phyloP scores from a whole-genome alignment of 2,329 filamentous ascomycete species.

The Macrophomina tecta region DNA sequence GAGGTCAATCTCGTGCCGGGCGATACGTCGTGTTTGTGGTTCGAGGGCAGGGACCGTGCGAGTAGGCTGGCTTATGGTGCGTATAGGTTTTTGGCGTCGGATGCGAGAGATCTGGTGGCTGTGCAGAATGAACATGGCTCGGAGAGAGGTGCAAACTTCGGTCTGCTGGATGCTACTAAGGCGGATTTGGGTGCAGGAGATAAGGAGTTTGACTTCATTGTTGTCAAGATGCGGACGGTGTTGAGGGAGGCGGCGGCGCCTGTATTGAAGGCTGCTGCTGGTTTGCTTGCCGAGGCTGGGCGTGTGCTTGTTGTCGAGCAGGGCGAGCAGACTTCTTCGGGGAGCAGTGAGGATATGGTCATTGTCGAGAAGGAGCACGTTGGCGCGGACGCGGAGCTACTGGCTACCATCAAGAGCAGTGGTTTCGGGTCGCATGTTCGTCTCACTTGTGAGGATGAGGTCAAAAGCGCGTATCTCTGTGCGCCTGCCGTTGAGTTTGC shows the following conservation, averaged over 20 bases:
- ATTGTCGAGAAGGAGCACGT: background rate
- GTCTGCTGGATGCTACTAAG: slow-evolving; percentile 37
- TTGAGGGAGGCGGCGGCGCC: background rate
- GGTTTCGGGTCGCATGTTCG: background rate
- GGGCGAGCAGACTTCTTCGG: background rate
- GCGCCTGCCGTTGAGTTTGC: background rate
- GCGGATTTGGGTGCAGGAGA: slow-evolving; percentile 28
- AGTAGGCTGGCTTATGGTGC: background rate
- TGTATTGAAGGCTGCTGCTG: background rate
- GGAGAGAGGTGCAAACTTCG: slow-evolving; percentile 28
- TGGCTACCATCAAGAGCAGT: background rate
- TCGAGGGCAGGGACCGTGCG: background rate
- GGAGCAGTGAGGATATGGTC: background rate
- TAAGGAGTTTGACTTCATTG: background rate
- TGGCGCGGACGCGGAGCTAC: background rate
- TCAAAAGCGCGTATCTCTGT: background rate
- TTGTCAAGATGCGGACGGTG: background rate
- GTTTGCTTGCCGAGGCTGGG: background rate
- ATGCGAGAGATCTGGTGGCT: slow-evolving; percentile 2
- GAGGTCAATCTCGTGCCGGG: slow-evolving; percentile 39
- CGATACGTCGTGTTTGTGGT: slow-evolving; percentile 29
- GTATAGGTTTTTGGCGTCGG: slow-evolving; percentile 8
- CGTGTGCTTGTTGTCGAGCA: background rate
- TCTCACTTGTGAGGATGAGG: background rate
- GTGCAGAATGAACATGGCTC: slow-evolving; percentile 3